Conservation (phyloP, 2,329 filamentous ascomycete species). For the Paracamarosporium sp. region DNA sequence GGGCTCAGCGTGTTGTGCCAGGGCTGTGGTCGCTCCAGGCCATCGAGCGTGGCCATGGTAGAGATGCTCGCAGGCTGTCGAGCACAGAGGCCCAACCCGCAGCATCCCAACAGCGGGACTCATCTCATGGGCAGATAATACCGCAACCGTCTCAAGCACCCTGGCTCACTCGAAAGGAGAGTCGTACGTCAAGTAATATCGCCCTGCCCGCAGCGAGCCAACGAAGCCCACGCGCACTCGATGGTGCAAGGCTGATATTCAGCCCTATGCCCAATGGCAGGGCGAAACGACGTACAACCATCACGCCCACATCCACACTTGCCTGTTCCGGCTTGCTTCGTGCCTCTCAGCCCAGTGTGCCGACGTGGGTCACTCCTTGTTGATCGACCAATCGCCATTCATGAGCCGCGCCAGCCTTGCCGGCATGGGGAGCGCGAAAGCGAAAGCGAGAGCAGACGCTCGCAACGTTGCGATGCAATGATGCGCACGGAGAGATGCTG, state of each 20-base stretch:
- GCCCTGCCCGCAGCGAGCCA: conserved; percentile 2
- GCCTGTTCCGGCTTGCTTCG: conserved; percentile 3
- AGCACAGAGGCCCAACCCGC: neutral
- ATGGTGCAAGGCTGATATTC: conserved; percentile 8
- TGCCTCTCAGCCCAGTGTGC: conserved; percentile 4
- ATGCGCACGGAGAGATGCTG: no score
- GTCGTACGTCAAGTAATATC: conserved; percentile 7
- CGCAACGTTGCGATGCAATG: neutral
- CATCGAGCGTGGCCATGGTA: neutral
- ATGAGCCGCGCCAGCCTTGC: conserved; percentile 7
- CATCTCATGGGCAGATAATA: conserved; percentile 7
- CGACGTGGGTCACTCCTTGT: neutral
- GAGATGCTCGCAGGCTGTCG: neutral
- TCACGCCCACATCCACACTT: conserved; percentile 3
- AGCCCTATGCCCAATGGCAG: conserved; percentile 12
- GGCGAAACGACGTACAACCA: neutral
- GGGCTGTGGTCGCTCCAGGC: neutral
- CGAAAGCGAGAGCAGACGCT: neutral
- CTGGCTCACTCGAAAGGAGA: neutral
- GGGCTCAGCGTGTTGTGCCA: neutral
- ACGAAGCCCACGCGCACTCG: conserved; percentile 3
- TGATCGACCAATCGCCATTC: conserved; percentile 7
- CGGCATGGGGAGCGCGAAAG: neutral
- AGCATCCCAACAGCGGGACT: neutral
- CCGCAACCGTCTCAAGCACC: neutral